A percentile compares a stretch with the other conserved stretches of the same genome.
Conservation (phyloP, 352 stramenopile species). For the Globisporangium nunn region DNA sequence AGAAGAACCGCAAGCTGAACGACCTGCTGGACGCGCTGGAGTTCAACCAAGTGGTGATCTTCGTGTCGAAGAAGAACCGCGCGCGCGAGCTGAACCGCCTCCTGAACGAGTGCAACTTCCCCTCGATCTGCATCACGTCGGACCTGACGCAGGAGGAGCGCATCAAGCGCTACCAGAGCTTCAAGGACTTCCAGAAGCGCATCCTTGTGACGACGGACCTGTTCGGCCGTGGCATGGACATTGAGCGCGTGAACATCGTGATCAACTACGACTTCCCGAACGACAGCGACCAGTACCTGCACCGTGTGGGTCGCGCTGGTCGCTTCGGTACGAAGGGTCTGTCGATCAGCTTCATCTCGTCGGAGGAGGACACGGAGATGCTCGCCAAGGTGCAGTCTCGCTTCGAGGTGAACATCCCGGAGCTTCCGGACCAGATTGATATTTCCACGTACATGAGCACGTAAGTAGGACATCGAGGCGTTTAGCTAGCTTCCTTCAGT, state of each 20-base stretch:
- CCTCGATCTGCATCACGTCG: constrained; percentile 98
- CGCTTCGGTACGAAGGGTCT: constrained; percentile 99
- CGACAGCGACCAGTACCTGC: constrained; percentile 97
- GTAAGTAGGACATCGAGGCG: constrained; percentile 25
- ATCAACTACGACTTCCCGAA: constrained; percentile 99
- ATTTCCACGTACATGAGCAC: constrained; percentile 97
- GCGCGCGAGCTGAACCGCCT: constrained; percentile 97
- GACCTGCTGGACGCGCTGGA: constrained; percentile 98
- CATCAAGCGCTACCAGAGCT: constrained; percentile 98
- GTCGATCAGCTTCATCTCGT: constrained; percentile 99
- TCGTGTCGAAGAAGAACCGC: constrained; percentile 96
- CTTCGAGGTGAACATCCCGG: constrained; percentile 99
- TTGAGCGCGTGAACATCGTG: constrained; percentile 99
- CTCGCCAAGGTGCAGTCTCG: constrained; percentile 97
- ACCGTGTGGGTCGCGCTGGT: constrained; percentile 97
- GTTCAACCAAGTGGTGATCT: constrained; percentile 99
- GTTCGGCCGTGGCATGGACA: constrained; percentile 99
- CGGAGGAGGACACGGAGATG: constrained; percentile 96
- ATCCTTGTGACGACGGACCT: constrained; percentile 99
- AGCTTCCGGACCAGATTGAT: constrained; percentile 99
- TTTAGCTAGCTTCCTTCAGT: not conserved
- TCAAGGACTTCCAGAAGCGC: constrained; percentile 99
- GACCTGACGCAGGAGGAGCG: constrained; percentile 97
- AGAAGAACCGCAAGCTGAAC: constrained; percentile 99
- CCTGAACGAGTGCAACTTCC: constrained; percentile 99